Base-by-base conservation (phyloP, 768 basidiomycete genomes). In the Suillus hirtellus region DNA sequence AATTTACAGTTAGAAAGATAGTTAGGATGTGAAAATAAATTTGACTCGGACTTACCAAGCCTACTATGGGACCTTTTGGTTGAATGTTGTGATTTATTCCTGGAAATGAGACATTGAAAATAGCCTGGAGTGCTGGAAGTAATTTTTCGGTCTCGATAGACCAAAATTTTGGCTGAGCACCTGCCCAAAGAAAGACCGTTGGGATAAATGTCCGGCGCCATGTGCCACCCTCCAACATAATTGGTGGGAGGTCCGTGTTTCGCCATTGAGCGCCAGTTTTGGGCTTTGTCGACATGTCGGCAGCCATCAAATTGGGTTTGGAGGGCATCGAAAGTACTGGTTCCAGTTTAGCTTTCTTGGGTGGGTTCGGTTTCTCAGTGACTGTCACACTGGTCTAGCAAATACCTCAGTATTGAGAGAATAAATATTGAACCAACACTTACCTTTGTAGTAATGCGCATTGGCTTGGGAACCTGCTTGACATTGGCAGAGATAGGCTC, bases 151-250 rank as follows among this genome's bases (percentile, higher is more conserved):
- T 19, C 9, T 62, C 35, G 3, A 66, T 58, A 14, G 21, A 34
- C 65, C 65, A 66, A n/a, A 64, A n/a, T 4, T 61, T 61, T 3
- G 53, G 53, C 55, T 66, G 65, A 27, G 43, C n/a, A 19, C 63
- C 56, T 1, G 47, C 54, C 65, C 65, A 66, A 2, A 63, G 56
- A 40, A 62, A 58, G 2, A 59, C 17, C 1, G 50, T 64, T 2
- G 47, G 42, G 8, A 64, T 42, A 44, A 66, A 49, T 1, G 8
- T 42, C 38, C 63, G 24, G n/a, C 21, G 17, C 63, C 59, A 63
- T 21, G 35, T 15, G 11, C 53, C 15, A 4, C 58, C 43, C 47
- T 49, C 47, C 47, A 49, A 8, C 24, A 49, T 49, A 12, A 49
- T 15, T 15, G 49, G 14, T 49, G 24, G 49, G 49, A 49, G 49